phyloP scores from a whole-genome alignment of 179 eudicot genomes.

The Vitellaria paradoxa region DNA sequence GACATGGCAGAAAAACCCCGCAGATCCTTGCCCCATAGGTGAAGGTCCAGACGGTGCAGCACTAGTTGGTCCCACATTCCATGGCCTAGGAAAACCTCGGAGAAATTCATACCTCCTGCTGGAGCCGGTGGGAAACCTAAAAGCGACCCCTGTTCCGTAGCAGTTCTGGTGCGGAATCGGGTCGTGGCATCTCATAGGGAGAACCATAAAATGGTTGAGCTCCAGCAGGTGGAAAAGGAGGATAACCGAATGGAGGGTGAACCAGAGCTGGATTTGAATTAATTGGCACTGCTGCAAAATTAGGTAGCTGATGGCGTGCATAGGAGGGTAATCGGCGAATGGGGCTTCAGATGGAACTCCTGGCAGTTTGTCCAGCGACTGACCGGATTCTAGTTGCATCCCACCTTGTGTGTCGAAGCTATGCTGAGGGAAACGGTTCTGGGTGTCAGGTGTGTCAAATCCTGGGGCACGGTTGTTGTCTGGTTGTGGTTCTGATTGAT shows the following conservation, averaged over 20 bases:
- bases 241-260: constrained; percentile 54
- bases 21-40: constrained; percentile 38
- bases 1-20: constrained; percentile 26
- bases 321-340: constrained; percentile 33
- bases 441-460: constrained; percentile 34
- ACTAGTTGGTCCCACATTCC: constrained; percentile 49
- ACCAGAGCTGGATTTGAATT: constrained; percentile 37
- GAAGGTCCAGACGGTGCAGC: constrained; percentile 46
- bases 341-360: constrained; percentile 36
- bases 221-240: constrained; percentile 64
- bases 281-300: constrained; percentile 38
- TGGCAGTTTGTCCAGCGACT: constrained; percentile 40
- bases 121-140: constrained; percentile 52
- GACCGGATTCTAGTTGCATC: constrained; percentile 36
- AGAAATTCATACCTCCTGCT: constrained; percentile 36
- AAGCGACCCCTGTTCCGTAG: constrained; percentile 52
- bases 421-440: constrained; percentile 39
- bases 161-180: constrained; percentile 48
- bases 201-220: constrained; percentile 50
- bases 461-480: constrained; percentile 34
- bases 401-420: constrained; percentile 37
- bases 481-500: constrained; percentile 38
- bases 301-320: constrained; percentile 43
- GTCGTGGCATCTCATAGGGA: constrained; percentile 48
- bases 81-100: constrained; percentile 50